Evolutionary conservation across 495 filamentous ascomycete genomes (phyloP).

Genomic region (Tuber calosporum): DNA sequence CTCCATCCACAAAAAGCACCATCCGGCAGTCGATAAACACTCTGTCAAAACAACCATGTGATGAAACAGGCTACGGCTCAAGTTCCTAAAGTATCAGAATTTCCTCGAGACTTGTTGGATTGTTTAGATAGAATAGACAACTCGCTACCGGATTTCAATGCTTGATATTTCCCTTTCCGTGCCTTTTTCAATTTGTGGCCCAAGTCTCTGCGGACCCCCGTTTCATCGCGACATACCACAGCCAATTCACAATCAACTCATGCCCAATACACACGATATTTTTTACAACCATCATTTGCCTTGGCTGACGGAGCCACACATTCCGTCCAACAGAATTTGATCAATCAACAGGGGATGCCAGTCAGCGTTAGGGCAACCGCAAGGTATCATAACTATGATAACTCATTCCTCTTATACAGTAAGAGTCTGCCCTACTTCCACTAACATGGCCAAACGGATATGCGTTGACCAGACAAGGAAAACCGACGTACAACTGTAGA

Average conservation of each 20-base stretch:
- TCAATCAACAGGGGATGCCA: background rate
- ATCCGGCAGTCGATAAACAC: background rate
- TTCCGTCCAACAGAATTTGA: background rate
- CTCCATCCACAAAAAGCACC: background rate
- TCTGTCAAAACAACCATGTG: background rate
- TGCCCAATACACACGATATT: background rate
- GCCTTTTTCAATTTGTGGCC: background rate
- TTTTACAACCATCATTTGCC: constrained; percentile 7
- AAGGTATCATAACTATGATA: background rate
- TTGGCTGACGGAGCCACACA: constrained; percentile 29
- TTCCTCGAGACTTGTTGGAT: background rate
- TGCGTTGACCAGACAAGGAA: background rate
- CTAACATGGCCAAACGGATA: background rate
- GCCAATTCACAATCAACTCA: background rate
- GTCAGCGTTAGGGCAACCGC: background rate
- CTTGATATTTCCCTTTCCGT: constrained; percentile 10
- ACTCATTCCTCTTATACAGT: background rate
- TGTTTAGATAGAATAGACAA: background rate
- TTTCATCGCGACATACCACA: background rate
- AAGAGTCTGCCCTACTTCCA: background rate
- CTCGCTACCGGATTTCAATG: constrained; percentile 29
- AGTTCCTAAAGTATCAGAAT: background rate
- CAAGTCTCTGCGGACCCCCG: constrained; percentile 14
- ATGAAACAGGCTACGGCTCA: background rate
- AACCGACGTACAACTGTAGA: background rate